Evolutionary conservation across 2,329 filamentous ascomycete genomes (phyloP).

Genomic region (Aspergillus flavus): DNA sequence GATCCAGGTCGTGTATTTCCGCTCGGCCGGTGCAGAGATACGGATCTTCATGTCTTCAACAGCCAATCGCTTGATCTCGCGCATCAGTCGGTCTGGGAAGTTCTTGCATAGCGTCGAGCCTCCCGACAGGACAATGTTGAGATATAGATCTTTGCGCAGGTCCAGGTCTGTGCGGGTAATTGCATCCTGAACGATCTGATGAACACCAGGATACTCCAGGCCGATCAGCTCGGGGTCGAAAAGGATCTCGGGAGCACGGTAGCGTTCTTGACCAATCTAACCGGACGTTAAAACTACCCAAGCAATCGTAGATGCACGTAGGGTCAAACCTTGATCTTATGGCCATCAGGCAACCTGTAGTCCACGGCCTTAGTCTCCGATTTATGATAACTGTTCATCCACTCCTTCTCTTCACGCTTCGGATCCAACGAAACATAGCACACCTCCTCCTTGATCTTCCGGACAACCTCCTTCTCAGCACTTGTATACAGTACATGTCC

Average conservation of each 20-base stretch:
- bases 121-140: constrained; percentile 95
- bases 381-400: constrained; percentile 72
- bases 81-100: constrained; percentile 88
- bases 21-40: constrained; percentile 95
- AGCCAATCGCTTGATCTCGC: constrained; percentile 88
- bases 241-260: constrained; percentile 93
- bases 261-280: constrained; percentile 90
- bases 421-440: constrained; percentile 91
- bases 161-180: constrained; percentile 96
- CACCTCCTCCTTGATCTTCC: constrained; percentile 93
- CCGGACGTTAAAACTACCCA: background rate
- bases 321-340: constrained; percentile 76
- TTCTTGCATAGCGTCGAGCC: constrained; percentile 96
- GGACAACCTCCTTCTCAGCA: constrained; percentile 98
- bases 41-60: constrained; percentile 99
- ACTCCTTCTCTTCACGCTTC: constrained; percentile 94
- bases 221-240: constrained; percentile 98
- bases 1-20: constrained; percentile 99
- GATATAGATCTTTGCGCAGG: constrained; percentile 88
- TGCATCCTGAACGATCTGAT: constrained; percentile 96
- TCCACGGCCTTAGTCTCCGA: constrained; percentile 78
- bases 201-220: constrained; percentile 92
- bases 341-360: constrained; percentile 88
- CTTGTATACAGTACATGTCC: constrained; percentile 96
- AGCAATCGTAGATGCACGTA: constrained; percentile 10